Evolutionary conservation across 257 asterid genomes (phyloP).

Genomic region (Lantana camara): DNA sequence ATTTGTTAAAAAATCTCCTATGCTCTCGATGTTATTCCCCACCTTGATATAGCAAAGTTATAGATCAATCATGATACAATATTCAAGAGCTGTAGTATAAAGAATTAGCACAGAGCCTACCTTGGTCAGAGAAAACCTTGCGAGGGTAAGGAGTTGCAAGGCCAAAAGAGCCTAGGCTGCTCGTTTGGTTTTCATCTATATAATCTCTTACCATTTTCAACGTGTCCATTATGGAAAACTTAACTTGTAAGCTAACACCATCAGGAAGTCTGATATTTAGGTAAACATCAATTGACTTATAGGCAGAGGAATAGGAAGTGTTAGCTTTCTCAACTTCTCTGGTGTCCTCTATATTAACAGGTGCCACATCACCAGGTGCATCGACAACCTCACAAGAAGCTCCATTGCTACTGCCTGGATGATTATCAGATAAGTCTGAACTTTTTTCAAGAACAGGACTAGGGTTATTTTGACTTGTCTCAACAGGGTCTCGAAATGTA

Average conservation of each 20-base stretch:
- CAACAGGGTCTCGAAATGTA: slow-evolving; percentile 34
- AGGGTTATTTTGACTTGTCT: slow-evolving; percentile 31
- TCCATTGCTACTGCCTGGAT: slow-evolving; percentile 32
- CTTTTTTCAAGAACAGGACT: slow-evolving; percentile 32
- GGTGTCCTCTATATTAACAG: slow-evolving; percentile 29
- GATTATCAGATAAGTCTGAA: slow-evolving; percentile 25
- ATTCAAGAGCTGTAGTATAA: not conserved
- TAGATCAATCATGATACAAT: slow-evolving; percentile 4
- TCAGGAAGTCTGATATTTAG: slow-evolving; percentile 75
- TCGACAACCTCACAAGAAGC: slow-evolving; percentile 37
- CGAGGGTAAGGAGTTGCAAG: slow-evolving; percentile 97
- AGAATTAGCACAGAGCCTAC: slow-evolving; percentile 43
- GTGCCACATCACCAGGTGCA: slow-evolving; percentile 36
- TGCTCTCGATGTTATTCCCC: no score
- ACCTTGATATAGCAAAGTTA: no score
- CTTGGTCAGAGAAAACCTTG: slow-evolving; percentile 77
- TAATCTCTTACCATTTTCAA: slow-evolving; percentile 72
- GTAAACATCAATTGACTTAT: slow-evolving; percentile 61
- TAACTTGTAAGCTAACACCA: slow-evolving; percentile 71
- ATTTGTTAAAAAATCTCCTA: no score
- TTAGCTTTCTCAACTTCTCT: slow-evolving; percentile 47
- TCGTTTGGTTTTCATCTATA: slow-evolving; percentile 50
- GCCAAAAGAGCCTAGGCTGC: slow-evolving; percentile 62
- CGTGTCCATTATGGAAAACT: slow-evolving; percentile 56
- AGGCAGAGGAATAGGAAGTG: slow-evolving; percentile 39